Evolutionary conservation across 768 basidiomycete species (phyloP).

Genomic region (Amylocystis lapponica): DNA sequence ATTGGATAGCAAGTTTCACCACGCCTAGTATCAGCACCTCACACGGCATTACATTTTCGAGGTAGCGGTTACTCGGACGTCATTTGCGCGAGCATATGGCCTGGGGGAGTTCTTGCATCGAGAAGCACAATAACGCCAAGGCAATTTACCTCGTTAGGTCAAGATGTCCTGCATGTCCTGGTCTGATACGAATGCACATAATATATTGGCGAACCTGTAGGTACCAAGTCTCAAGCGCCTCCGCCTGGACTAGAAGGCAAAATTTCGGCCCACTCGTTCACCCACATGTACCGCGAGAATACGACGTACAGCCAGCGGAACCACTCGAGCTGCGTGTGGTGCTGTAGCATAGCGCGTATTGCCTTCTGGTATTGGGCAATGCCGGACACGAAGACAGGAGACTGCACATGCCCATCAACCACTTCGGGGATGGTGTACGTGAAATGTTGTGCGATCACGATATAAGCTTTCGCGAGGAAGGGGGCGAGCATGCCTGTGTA

Average conservation of each 20-base stretch:
- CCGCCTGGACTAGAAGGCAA: too few species aligned
- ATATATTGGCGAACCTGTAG: too few species aligned
- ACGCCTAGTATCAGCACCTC: too few species aligned
- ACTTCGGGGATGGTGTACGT: background rate
- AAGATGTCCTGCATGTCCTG: too few species aligned
- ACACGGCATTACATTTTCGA: too few species aligned
- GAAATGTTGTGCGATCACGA: background rate
- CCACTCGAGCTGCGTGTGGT: slow-evolving; percentile 79
- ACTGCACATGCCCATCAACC: background rate
- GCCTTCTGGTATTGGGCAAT: slow-evolving; percentile 49
- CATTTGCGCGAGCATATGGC: too few species aligned
- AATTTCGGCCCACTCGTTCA: slow-evolving; percentile 73
- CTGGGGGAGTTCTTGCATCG: too few species aligned
- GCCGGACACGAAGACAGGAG: slow-evolving; percentile 51
- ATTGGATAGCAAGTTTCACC: slow-evolving; percentile 20
- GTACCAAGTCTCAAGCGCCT: too few species aligned
- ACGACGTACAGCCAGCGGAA: slow-evolving; percentile 81
- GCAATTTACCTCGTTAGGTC: too few species aligned
- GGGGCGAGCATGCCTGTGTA: slow-evolving; percentile 56
- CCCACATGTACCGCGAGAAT: slow-evolving; percentile 90
- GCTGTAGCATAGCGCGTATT: slow-evolving; percentile 64
- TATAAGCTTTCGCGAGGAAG: slow-evolving; percentile 38
- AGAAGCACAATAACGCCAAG: too few species aligned
- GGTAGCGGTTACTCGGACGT: too few species aligned
- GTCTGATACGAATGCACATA: too few species aligned